Conservation (phyloP, 306 rosid genomes). For the Betula pendula region DNA sequence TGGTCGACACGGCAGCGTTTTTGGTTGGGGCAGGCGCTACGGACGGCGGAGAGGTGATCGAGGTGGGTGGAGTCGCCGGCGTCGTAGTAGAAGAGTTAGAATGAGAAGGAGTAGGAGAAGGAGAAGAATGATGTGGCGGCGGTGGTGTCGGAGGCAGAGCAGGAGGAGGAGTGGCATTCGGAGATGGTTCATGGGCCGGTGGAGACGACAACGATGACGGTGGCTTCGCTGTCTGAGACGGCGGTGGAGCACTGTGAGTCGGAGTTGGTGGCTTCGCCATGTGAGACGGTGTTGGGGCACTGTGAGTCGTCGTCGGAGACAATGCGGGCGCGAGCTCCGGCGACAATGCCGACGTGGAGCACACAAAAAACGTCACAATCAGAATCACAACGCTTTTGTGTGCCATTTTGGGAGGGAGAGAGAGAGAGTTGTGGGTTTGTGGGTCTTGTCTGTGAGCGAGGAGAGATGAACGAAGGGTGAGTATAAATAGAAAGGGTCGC, state of each 20-base stretch:
- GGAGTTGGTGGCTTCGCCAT: background rate
- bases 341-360: constrained; percentile 4
- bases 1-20: constrained; percentile 14
- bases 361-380: constrained; percentile 14
- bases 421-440: background rate
- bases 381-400: background rate
- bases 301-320: background rate
- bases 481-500: constrained; percentile 20
- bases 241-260: background rate
- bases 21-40: constrained; percentile 29
- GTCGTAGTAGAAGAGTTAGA: constrained; percentile 8
- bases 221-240: background rate
- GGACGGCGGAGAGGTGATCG: constrained; percentile 35
- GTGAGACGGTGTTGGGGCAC: background rate
- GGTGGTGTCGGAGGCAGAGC: constrained; percentile 6
- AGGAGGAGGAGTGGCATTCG: constrained; percentile 23
- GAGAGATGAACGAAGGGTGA: background rate
- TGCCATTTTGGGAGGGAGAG: constrained; percentile 20
- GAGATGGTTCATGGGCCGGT: constrained; percentile 1
- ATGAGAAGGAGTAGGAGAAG: constrained; percentile 31
- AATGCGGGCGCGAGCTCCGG: background rate
- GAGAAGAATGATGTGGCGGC: constrained; percentile 5
- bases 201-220: background rate
- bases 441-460: background rate
- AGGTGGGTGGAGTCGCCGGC: constrained; percentile 22